Evolutionary conservation across 169 alveolate genomes (phyloP).

Genomic region (Cryptosporidium parvum): DNA sequence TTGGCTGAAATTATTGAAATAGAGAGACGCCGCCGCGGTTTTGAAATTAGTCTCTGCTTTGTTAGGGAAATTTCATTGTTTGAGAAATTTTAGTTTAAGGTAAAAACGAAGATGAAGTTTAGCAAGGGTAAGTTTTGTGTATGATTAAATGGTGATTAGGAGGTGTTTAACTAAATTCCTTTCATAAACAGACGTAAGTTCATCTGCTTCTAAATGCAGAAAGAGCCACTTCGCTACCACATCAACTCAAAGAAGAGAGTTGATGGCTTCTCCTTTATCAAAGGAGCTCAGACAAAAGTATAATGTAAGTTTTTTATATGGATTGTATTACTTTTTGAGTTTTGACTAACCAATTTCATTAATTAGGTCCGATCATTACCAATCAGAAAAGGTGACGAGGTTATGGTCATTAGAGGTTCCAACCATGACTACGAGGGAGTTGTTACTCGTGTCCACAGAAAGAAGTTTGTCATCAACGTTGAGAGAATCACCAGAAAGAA

Average conservation of each 20-base stretch:
- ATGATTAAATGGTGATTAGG: neutral
- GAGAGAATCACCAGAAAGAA: constrained; percentile 97
- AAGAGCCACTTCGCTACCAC: constrained; percentile 98
- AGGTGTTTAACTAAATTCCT: neutral
- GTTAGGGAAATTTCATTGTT: neutral
- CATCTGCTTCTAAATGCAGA: constrained; percentile 95
- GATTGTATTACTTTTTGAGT: neutral
- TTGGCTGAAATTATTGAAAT: neutral
- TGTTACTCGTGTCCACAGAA: constrained; percentile 97
- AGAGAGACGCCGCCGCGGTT: constrained; percentile 75
- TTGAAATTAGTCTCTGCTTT: constrained; percentile 15
- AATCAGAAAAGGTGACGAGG: constrained; percentile 98
- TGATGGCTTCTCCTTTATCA: constrained; percentile 97
- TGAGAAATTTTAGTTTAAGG: neutral
- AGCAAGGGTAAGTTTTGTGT: constrained; percentile 61
- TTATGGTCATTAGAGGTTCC: constrained; percentile 96
- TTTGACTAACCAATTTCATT: constrained; percentile 6
- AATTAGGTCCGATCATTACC: constrained; percentile 94
- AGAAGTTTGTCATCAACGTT: constrained; percentile 95
- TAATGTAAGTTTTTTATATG: constrained; percentile 86
- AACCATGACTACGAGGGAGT: constrained; percentile 97
- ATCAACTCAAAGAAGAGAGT: constrained; percentile 94
- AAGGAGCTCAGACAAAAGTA: constrained; percentile 96
- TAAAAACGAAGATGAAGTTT: constrained; percentile 53
- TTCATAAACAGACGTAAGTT: constrained; percentile 81